A percentile compares a stretch with the other conserved stretches of the same genome.
Evolutionary conservation across 1,284 basidiomycete species (phyloP).

Genomic region (Pulveroboletus ridleyi): DNA sequence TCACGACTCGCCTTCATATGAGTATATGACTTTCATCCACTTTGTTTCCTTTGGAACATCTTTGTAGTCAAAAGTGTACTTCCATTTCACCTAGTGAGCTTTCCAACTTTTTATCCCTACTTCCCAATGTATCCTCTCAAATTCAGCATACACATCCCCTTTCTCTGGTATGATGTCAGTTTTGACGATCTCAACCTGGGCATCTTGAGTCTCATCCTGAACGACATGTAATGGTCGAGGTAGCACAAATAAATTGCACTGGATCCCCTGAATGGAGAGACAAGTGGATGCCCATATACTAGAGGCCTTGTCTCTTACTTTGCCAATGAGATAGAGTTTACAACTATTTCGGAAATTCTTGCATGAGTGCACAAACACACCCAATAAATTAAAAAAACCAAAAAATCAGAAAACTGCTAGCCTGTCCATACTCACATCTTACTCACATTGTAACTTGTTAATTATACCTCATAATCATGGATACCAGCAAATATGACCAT

Average conservation of each 20-base stretch:
- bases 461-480: too few relatives aligned
- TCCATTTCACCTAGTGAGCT: slow-evolving; percentile 87
- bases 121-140: slow-evolving; percentile 81
- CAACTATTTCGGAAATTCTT: too few relatives aligned
- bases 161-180: slow-evolving; percentile 79
- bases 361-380: too few relatives aligned
- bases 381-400: too few relatives aligned
- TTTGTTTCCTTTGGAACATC: slow-evolving; percentile 81
- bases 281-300: slow-evolving; percentile 85
- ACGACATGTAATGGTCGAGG: slow-evolving; percentile 77
- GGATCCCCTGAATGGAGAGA: slow-evolving; percentile 84
- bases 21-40: slow-evolving; percentile 95
- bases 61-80: slow-evolving; percentile 92
- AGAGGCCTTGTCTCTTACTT: slow-evolving; percentile 80
- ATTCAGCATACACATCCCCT: slow-evolving; percentile 84
- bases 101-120: slow-evolving; percentile 82
- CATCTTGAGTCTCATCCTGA: slow-evolving; percentile 56
- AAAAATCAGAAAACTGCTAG: too few relatives aligned
- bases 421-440: too few relatives aligned
- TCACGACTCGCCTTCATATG: slow-evolving; percentile 70
- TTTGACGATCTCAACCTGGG: slow-evolving; percentile 54
- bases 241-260: slow-evolving; percentile 95
- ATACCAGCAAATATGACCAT: too few relatives aligned
- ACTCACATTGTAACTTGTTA: too few relatives aligned
- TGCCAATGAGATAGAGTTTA: slow-evolving; percentile 86